phyloP scores from a whole-genome alignment of 2,329 filamentous ascomycete genomes.

The Penicillium sp. region DNA sequence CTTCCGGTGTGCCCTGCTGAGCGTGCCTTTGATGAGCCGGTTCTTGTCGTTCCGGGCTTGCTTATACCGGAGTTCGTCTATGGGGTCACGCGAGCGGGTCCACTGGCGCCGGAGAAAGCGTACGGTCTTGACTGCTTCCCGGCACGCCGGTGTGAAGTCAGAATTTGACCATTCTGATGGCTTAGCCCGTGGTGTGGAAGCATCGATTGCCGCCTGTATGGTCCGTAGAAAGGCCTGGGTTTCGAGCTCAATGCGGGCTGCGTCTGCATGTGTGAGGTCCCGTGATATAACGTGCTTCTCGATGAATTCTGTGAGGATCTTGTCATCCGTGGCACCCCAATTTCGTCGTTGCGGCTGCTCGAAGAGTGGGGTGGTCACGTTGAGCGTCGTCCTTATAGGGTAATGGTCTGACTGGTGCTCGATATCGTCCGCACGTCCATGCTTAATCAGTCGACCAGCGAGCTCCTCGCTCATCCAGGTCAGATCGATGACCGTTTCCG shows the following conservation, averaged over 20 bases:
- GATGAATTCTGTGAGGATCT: too few relatives aligned
- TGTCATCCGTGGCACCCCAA: too few relatives aligned
- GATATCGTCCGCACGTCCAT: too few relatives aligned
- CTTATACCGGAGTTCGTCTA: neutral
- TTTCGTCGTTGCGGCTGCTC: too few relatives aligned
- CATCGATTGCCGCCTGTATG: neutral
- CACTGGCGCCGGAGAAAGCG: neutral
- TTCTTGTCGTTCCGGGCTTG: neutral
- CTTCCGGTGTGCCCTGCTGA: neutral
- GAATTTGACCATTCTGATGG: neutral
- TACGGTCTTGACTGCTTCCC: neutral
- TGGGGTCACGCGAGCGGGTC: neutral
- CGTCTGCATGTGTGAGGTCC: too few relatives aligned
- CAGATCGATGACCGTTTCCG: too few relatives aligned
- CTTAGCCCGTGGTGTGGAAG: neutral
- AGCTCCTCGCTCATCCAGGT: too few relatives aligned
- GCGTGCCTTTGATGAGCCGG: neutral
- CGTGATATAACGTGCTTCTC: too few relatives aligned
- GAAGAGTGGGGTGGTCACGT: too few relatives aligned
- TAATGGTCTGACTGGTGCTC: too few relatives aligned
- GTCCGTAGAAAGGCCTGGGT: neutral
- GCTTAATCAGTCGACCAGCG: too few relatives aligned
- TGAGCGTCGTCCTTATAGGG: too few relatives aligned
- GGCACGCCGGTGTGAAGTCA: neutral
- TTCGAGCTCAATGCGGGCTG: neutral